Percentiles rank a stretch among this genome's conserved stretches.
These are phyloP conservation scores for Tylopilus subfusipes DNA, from an alignment of 768 basidiomycete genomes.

Conservation along the genomic window DNA sequence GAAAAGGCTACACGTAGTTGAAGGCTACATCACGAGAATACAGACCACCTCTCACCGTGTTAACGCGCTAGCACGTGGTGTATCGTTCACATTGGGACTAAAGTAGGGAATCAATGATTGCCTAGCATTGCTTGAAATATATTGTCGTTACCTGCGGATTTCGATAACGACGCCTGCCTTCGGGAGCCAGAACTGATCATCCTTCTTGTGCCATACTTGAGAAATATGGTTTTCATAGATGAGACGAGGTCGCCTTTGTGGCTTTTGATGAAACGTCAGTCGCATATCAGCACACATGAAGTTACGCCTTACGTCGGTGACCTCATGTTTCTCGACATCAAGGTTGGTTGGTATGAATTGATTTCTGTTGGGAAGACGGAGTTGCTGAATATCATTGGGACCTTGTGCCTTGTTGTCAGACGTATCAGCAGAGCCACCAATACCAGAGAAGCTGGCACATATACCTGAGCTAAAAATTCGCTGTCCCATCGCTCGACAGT, in stretches of 20 bases:
- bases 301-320: constrained; percentile 48
- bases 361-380: constrained; percentile 82
- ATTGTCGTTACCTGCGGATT: constrained; percentile 57
- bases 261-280: constrained; percentile 42
- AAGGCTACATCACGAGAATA: background rate
- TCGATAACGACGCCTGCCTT: constrained; percentile 77
- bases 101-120: background rate
- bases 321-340: constrained; percentile 73
- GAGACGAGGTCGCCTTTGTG: constrained; percentile 68
- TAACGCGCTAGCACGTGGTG: constrained; percentile 68
- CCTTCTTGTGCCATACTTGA: constrained; percentile 94
- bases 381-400: constrained; percentile 60
- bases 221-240: constrained; percentile 69
- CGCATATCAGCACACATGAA: background rate
- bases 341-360: constrained; percentile 87
- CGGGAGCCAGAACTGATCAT: constrained; percentile 95
- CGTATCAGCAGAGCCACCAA: background rate
- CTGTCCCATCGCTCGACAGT: constrained; percentile 65
- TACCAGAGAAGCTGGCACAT: background rate
- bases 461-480: constrained; percentile 56
- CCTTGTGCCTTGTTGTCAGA: constrained; percentile 49
- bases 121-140: background rate
- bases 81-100: constrained; percentile 56
- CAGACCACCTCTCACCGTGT: constrained; percentile 50
- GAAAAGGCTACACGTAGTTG: constrained; percentile 53